Base-by-base conservation (phyloP, 371 early-diverging fungal genomes). In the Circinella umbellata region DNA sequence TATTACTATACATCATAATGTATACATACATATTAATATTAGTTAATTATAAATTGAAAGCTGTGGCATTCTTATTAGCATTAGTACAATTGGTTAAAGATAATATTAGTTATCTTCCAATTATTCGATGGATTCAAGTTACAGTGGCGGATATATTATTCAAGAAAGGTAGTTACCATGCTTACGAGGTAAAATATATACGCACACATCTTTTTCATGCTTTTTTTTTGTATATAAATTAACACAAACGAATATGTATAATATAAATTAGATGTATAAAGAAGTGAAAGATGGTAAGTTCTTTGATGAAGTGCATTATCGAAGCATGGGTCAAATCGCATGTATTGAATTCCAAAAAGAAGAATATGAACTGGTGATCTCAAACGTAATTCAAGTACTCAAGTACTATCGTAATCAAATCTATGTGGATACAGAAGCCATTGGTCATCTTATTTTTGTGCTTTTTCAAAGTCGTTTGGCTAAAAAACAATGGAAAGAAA, bases 141-240 rank as follows among this genome's bases (percentile, higher is more conserved):
- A 64, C 65, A 10, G 48, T 67, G 27, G 67, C 67, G 5, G 67
- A 67, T 49, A 57, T 60, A 13, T 48, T 67, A 27, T 51, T n/a
- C 35, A 49, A 67, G 27, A 46, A 60, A 20, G 47, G 67, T 14
- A 37, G 60, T 36, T 48, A 67, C 18, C 46, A 48, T 11, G 47
- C 67, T 6, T 38, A 47, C 8, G 67, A 67, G 59, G 67, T 60
- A 57, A 27, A 49, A 46, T 42, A 42, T 1, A 42, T 42, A 42
- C 42, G 1, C 42, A 42, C 11, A 42, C 42, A 42, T 42, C 9
- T 9, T 11, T 9, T 42, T 11, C 3, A 9, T 11, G 11, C 42
- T 42, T 42, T 42, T 42, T 27, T 27, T 27, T 27, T 27, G 27
- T 27, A 27, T 27, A 42, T 42, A 1, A 42, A 42, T 9, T 11